Base-by-base conservation (phyloP, 306 rosid species). In the Calophaca sinica region DNA sequence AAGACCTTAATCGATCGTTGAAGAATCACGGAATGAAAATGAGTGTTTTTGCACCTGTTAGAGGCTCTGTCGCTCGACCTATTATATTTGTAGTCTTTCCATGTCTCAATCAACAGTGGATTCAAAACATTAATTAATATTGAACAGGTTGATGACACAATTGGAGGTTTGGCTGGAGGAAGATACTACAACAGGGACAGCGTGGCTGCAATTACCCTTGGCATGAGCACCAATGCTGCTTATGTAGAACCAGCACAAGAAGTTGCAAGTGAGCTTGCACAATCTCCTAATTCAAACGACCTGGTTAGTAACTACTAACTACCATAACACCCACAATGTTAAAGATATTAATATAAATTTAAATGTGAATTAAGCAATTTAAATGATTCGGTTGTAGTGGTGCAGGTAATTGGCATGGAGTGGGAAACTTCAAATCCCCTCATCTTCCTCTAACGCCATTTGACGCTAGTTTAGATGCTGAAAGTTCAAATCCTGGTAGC, bases 131-230 rank as follows among this genome's bases (percentile, higher is more conserved):
- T 58, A 66, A 41, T 5, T 14, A 63, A 50, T n/a, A 9, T 3
- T 70, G 68, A 52, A 46, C 78, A 91, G 94, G 97, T 91, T 64
- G 91, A 91, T 81, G 94, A 86, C 12, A 80, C 90, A 3, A 62
- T 91, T 31, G 97, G 94, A 42, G 72, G 86, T 49, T 84, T 91
- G 79, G 92, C 92, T 2, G 91, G 94, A 75, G 94, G 94, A 61
- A 84, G 94, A 79, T 91, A 91, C 83, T 86, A 84, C 33, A 83
- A 77, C 50, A 77, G 70, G 58, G 97, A 87, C 44, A 74, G 75
- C 8, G 91, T 91, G 26, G 94, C 88, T 58, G 87, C 88, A 67
- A 49, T 91, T 42, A 82, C 89, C 31, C 70, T 91, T 38, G 94
- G 83, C 65, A 86, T 78, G 87, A 85, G 74, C 68, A 86, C 94